Evolutionary conservation across 208 protist genomes (phyloP), one percentile per base, ranked within the genome.

Genomic region (Endotrypanum monterogeii): DNA sequence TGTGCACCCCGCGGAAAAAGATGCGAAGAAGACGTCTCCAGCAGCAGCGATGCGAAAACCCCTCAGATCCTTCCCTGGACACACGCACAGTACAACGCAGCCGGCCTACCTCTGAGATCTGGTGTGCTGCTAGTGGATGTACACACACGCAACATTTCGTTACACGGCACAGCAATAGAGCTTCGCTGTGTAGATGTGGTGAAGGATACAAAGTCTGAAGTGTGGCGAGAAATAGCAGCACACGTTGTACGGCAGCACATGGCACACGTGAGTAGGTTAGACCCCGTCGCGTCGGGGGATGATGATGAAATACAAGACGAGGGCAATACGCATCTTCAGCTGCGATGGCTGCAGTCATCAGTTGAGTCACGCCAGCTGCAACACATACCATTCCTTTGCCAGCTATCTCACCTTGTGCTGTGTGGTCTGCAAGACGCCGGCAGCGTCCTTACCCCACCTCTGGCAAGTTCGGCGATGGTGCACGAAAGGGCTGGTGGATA

Each of bases 131-230:
- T 70, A 12, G 71, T 76, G 2, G 71, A 76, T 23, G 62, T 76
- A 5, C 52, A 41, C 28, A 60, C 71, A 7, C 60, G 28, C 20
- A 30, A 57, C 54, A 28, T 28, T 39, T 20, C 37, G 37, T 18
- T 12, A 44, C 37, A 39, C 35, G 32, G 62, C 14, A 67, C 23
- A 3, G 37, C 46, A 23, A 39, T 76, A 30, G 71, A 70, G 48
- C 35, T 76, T 60, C 44, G 58, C 11, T 76, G 71, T 25, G 63
- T 70, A 0, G 71, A 76, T 54, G 20, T 41, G 5, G 71, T 76
- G 2, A 50, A 16, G 6, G 48, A 46, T n/a, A 32, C 50, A 39
- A 51, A 62, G n/a, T 23, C 61, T 2, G 7, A 16, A 3, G 63
- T 69, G 32, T 76, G 71, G 71, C 71, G 69, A n/a, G 44, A 62